Evolutionary conservation across 805 yeast species (phyloP).

Genomic region (Candida silvatica): DNA sequence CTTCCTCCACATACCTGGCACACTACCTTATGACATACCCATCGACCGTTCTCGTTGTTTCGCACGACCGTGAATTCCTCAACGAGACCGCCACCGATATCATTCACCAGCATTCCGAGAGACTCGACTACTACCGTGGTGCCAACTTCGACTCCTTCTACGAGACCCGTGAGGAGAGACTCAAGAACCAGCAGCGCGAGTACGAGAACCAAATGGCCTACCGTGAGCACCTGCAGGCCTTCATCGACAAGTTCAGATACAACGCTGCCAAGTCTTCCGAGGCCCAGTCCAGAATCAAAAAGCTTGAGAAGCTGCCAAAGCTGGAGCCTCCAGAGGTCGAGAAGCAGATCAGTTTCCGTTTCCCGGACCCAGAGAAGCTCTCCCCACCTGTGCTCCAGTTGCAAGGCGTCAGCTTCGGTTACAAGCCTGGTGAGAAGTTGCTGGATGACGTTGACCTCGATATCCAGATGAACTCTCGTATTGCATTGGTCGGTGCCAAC

Average conservation of each 20-base stretch:
- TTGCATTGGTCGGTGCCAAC: slow-evolving; percentile 97
- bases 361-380: slow-evolving; percentile 90
- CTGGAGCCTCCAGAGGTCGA: slow-evolving; percentile 95
- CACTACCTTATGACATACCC: slow-evolving; percentile 85
- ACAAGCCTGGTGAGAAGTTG: slow-evolving; percentile 54
- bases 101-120: slow-evolving; percentile 94
- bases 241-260: slow-evolving; percentile 93
- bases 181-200: slow-evolving; percentile 87
- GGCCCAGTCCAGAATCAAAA: slow-evolving; percentile 96
- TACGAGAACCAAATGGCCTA: slow-evolving; percentile 96
- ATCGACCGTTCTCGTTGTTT: slow-evolving; percentile 88
- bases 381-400: slow-evolving; percentile 93
- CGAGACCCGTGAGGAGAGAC: slow-evolving; percentile 89
- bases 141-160: slow-evolving; percentile 91
- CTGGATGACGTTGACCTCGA: slow-evolving; percentile 77
- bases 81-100: slow-evolving; percentile 98
- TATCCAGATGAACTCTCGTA: slow-evolving; percentile 88
- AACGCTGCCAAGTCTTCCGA: slow-evolving; percentile 97
- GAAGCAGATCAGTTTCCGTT: slow-evolving; percentile 71
- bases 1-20: slow-evolving; percentile 90
- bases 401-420: slow-evolving; percentile 82
- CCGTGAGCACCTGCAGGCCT: slow-evolving; percentile 86
- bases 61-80: slow-evolving; percentile 95
- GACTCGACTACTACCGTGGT: slow-evolving; percentile 92
- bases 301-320: slow-evolving; percentile 87